Conservation (phyloP, 768 basidiomycete species). For the Pleurotus giganteus region DNA sequence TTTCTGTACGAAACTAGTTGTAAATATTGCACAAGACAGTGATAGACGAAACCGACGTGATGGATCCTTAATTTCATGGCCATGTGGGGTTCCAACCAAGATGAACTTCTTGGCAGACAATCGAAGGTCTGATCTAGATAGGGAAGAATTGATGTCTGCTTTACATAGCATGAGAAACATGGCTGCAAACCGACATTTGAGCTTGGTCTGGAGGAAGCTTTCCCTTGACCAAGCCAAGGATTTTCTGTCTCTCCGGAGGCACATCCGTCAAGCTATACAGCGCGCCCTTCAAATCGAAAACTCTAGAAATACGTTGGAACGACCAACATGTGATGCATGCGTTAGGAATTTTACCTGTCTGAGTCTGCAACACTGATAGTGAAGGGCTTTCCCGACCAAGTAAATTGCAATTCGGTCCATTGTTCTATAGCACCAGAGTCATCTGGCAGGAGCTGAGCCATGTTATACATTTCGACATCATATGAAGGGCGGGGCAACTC, state of each 20-base stretch:
- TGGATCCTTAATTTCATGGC: constrained; percentile 82
- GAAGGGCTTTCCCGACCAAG: constrained; percentile 69
- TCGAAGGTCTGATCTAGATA: constrained; percentile 53
- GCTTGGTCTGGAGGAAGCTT: constrained; percentile 77
- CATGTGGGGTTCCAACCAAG: constrained; percentile 84
- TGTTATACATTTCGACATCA: neutral
- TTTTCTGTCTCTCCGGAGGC: constrained; percentile 83
- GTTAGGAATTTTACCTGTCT: constrained; percentile 53
- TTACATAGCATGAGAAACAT: constrained; percentile 4
- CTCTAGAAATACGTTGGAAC: constrained; percentile 39
- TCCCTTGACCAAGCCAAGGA: constrained; percentile 81
- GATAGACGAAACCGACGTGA: constrained; percentile 38
- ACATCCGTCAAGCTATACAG: constrained; percentile 73
- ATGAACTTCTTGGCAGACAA: constrained; percentile 75
- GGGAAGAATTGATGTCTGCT: neutral
- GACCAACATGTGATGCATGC: neutral
- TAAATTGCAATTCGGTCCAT: constrained; percentile 68
- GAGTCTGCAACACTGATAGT: constrained; percentile 71
- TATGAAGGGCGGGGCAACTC: neutral
- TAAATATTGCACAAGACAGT: neutral
- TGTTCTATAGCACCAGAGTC: constrained; percentile 27
- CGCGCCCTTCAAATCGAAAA: constrained; percentile 74
- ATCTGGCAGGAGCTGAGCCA: neutral
- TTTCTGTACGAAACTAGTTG: constrained; percentile 34
- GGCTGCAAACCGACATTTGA: constrained; percentile 45